Evolutionary conservation across 2,329 filamentous ascomycete genomes (phyloP), one percentile per base, ranked within the genome.

Genomic region (Monilinia polystroma): DNA sequence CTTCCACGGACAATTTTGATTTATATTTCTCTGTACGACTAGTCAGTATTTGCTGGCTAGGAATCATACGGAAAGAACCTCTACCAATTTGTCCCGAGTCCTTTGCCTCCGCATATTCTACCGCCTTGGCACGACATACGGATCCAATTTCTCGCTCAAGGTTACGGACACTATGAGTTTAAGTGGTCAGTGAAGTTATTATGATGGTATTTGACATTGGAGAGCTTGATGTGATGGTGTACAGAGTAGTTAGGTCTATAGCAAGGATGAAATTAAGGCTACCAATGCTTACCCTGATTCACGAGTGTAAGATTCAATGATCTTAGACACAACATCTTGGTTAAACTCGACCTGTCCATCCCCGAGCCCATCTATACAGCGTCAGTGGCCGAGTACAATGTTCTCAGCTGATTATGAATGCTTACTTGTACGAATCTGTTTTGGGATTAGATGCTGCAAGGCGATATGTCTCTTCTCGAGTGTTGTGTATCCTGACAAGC

Each of bases 391-490:
- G 58, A 64, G 64, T 56, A 66, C 38, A 66, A 54, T 47, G 53
- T 66, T 20, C 47, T 57, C 35, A 60, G 59, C 56, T 58, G 20
- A 64, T 63, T 35, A 23, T 59, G n/a, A 52, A 57, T 64, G 69
- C 72, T 69, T 70, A 75, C 75, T 99, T 65, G 91, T 90, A 60
- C 88, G 88, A 74, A 98, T 89, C 78, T 99, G 95, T 81, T 98
- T 99, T 16, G 95, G 95, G 26, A 99, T 89, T n/a, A 99, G 83
- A 78, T 99, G 95, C 73, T 90, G 90, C 73, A 88, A 88, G 20
- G 95, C 94, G 76, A 99, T 99, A 77, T 97, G 92, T 67, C 92
- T 87, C 82, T 99, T 99, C 82, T 99, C 95, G 23, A 98, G 84
- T 7, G 93, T 97, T 0, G 95, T 99, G 81, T 99, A 99, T 72